Evolutionary conservation across 2,329 filamentous ascomycete genomes (phyloP), one percentile per base, ranked within the genome.

Genomic region (Pestalotiopsis sp.): DNA sequence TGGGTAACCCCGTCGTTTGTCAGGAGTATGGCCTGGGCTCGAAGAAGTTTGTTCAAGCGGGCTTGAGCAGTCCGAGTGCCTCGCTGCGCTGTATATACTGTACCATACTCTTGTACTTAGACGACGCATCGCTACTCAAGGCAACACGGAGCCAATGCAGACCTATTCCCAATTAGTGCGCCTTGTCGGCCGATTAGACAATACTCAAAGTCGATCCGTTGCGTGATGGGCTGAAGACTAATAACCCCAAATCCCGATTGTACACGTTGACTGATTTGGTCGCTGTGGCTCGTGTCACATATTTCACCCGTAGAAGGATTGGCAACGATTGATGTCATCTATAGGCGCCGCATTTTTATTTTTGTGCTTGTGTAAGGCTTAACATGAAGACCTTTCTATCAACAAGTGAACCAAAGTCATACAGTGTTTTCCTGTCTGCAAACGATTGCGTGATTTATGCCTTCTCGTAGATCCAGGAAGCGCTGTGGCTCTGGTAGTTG

Each of bases 381-480:
- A 26, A 40, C 55, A 58, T 14, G 56, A 5, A 14, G 14, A 58
- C 56, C 10, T 35, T 58, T 58, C 56, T 58, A 58, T 58, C 56
- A 26, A 35, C 56, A 58, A 13, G 20, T 26, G 56, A 26, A 26
- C 22, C 56, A 58, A 26, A 26, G 22, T 14, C 56, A 61, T 39
- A 5, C 30, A 35, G 30, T 61, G 10, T 61, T 38, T 10, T 20
- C 26, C 58, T 17, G 56, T n/a, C 56, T 26, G 10, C 56, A 35
- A 58, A 22, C 24, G n/a, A 13, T 17, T 35, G 59, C 20, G 39
- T 48, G 10, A 70, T 76, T 80, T 85, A 86, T 72, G 85, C 76
- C 88, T 97, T 95, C 92, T 99, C 96, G 88, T 98, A 98, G 88
- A 98, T 87, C 96, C 96, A 98, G 88, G 92, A 89, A 85, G 92